Base-by-base conservation (phyloP, 1,139 yeast species). In the Saccharomyces hybrid region DNA sequence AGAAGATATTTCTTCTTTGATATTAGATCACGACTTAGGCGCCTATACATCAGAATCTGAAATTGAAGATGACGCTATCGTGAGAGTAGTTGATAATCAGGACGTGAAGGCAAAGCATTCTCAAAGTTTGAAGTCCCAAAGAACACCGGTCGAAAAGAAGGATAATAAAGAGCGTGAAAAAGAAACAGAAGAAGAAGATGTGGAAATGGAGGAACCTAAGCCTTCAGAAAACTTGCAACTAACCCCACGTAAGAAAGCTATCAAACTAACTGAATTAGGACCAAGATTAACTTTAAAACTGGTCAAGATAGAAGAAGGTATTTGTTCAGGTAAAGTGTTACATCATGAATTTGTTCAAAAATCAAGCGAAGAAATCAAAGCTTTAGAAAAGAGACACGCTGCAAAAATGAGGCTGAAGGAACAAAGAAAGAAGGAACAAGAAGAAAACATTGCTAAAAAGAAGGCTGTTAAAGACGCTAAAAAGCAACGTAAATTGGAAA, bases 251-350 rank as follows among this genome's bases (percentile, higher is more conserved):
- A 90, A 90, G 73, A 82, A 88, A 64, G 99, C 99, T 1, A 88
- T 95, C 62, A 90, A 90, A 68, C 77, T 95, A 56, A 88, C 93
- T 0, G 99, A 95, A 71, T 75, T 91, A 55, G 99, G 99, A 0
- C 99, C 99, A 41, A 79, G 99, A 61, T 72, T 95, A 71, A 83
- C 81, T 61, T 76, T 95, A 72, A 75, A 82, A 51, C 76, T 93
- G 58, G 75, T 86, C 55, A 95, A 95, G 73, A 88, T 95, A 56
- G 98, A 93, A 71, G 98, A 93, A 68, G 96, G 95, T 16, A 81
- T 91, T 51, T 83, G 88, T 59, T 76, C 81, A 3, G 99, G 99
- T 50, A 90, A 89, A 73, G 88, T 95, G 16, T 71, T 95, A 58
- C 88, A 86, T 71, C 99, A 95, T 68, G 78, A 88, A 47, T 77